These are phyloP conservation scores for Penicillium maclennaniae DNA, from an alignment of 495 filamentous ascomycete species.

Conservation along the genomic window DNA sequence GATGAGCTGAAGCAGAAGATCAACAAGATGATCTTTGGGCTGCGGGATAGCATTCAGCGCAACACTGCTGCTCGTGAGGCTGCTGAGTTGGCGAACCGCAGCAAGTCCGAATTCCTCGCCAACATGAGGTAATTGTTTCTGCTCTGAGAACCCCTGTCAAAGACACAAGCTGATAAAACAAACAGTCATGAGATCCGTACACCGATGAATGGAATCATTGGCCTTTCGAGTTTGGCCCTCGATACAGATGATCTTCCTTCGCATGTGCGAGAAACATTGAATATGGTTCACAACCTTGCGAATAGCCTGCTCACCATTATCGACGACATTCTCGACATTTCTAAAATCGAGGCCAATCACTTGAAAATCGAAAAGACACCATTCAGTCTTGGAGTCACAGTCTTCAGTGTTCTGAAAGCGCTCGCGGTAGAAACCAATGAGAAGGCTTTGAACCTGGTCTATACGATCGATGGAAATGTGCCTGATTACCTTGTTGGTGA, in stretches of 20 bases:
- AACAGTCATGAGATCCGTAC: slow-evolving; percentile 74
- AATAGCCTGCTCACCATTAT: slow-evolving; percentile 76
- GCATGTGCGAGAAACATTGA: slow-evolving; percentile 81
- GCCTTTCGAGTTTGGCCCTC: slow-evolving; percentile 72
- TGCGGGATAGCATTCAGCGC: slow-evolving; percentile 57
- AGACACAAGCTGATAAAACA: slow-evolving; percentile 57
- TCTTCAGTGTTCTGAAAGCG: slow-evolving; percentile 54
- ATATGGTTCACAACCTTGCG: slow-evolving; percentile 86
- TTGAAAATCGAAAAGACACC: slow-evolving; percentile 78
- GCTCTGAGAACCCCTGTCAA: slow-evolving; percentile 49
- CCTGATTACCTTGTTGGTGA: slow-evolving; percentile 54
- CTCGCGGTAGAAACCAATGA: slow-evolving; percentile 86
- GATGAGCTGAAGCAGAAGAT: slow-evolving; percentile 93
- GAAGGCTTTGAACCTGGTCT: slow-evolving; percentile 56
- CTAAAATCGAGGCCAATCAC: slow-evolving; percentile 71
- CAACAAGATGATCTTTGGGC: slow-evolving; percentile 88
- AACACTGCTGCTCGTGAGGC: slow-evolving; percentile 43
- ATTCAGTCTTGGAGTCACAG: slow-evolving; percentile 48
- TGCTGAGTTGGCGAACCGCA: slow-evolving; percentile 55
- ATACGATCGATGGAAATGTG: slow-evolving; percentile 48
- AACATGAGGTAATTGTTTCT: slow-evolving; percentile 79
- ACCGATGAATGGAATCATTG: slow-evolving; percentile 65
- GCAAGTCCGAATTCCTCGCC: slow-evolving; percentile 61
- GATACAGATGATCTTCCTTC: slow-evolving; percentile 65
- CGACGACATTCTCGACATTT: slow-evolving; percentile 82